Evolutionary conservation across 805 yeast genomes (phyloP), one percentile per base, ranked within the genome.

Genomic region (Kazachstania psychrophila): DNA sequence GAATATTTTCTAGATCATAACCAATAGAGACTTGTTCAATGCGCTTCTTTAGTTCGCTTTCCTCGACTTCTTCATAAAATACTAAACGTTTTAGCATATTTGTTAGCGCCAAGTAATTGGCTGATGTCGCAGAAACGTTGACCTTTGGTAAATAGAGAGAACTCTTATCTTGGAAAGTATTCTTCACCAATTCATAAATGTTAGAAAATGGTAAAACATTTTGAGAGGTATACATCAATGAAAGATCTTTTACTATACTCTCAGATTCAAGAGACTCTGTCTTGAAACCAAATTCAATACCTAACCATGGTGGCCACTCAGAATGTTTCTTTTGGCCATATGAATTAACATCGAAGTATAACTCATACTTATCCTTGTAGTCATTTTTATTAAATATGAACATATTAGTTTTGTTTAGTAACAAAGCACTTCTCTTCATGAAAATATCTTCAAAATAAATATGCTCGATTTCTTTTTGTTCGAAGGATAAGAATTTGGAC

Each of bases 271-370:
- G 58, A 2, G 68, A 49, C 0, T 69, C 65, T 14, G 72, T 65
- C 34, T 77, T 76, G 43, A 74, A 70, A 43, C 83, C 75, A 16
- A 78, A 64, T 49, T 85, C 94, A 33, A 74, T 54, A 2, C 88
- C 86, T 23, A 87, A 56, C 86, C 95, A 88, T 0, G 95, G 94
- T 2, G 96, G 96, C 96, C 96, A 88, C 14, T 63, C 62, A 3
- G 59, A 39, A 5, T 44, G 44, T 6, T 43, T 40, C 5, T 50
- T 56, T 2, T 82, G 71, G 1, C 95, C 92, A 58, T 85, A 87
- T 2, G 72, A 62, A 10, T 60, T 58, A 10, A 62, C 58, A 29
- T 72, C 69, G 46, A 71, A 68, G 23, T 68, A 64, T 8, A 68
- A 48, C 34, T 66, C 66, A 5, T 68, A 64, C 16, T 66, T 55